These are phyloP conservation scores for Wallacemonas sp. DNA, from an alignment of 208 protist genomes.

Conservation along the genomic window DNA sequence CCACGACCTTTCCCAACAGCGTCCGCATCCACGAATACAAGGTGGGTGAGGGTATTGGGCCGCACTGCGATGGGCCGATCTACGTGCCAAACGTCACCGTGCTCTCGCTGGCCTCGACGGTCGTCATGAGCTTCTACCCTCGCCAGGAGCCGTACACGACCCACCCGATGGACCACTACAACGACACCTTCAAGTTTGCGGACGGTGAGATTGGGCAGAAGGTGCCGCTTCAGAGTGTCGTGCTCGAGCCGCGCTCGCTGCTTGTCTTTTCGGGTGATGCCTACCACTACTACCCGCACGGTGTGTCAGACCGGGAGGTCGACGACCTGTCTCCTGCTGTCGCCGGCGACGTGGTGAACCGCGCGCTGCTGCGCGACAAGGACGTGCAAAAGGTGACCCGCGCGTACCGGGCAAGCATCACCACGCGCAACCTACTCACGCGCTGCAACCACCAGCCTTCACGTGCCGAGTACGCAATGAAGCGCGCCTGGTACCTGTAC, in stretches of 20 bases:
- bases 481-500: slow-evolving; percentile 87
- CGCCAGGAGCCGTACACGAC: slow-evolving; percentile 65
- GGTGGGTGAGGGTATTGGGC: slow-evolving; percentile 78
- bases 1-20: slow-evolving; percentile 88
- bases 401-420: slow-evolving; percentile 81
- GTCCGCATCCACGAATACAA: slow-evolving; percentile 93
- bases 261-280: slow-evolving; percentile 80
- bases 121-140: slow-evolving; percentile 89
- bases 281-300: slow-evolving; percentile 90
- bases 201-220: slow-evolving; percentile 68
- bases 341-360: slow-evolving; percentile 78
- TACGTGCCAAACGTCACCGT: slow-evolving; percentile 85
- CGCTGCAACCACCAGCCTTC: slow-evolving; percentile 83
- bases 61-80: slow-evolving; percentile 91
- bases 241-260: slow-evolving; percentile 87
- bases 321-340: slow-evolving; percentile 54
- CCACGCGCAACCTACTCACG: slow-evolving; percentile 83
- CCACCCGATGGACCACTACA: slow-evolving; percentile 92
- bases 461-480: slow-evolving; percentile 86
- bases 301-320: slow-evolving; percentile 69
- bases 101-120: slow-evolving; percentile 76
- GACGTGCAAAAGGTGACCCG: slow-evolving; percentile 53
- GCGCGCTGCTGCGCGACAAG: slow-evolving; percentile 57
- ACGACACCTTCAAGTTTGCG: slow-evolving; percentile 90
- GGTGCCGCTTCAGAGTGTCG: slow-evolving; percentile 66